Evolutionary conservation across 2,329 filamentous ascomycete species (phyloP), one percentile per base, ranked within the genome.

Genomic region (Lachnum nothofagi): DNA sequence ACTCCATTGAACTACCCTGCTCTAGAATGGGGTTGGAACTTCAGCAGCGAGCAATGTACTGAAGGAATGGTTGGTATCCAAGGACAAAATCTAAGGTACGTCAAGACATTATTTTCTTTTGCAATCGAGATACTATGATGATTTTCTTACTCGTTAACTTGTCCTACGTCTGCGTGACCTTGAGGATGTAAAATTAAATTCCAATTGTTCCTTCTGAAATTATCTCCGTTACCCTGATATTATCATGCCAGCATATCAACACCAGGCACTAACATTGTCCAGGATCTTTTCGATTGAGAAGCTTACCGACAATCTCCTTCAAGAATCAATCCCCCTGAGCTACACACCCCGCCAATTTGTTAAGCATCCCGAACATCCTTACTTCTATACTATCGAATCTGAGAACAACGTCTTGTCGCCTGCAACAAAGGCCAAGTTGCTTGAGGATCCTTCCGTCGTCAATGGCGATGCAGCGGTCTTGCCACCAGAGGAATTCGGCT

Each of bases 151-250:
- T 64, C 68, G 63, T 63, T 64, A 61, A 60, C 63, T 48, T 56
- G 53, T 57, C 52, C 56, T 64, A 65, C 58, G 68, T 63, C 61
- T 46, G 54, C 42, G 54, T 61, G 65, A 63, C 66, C 43, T 66
- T 70, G 68, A 68, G 67, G 67, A 69, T 63, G 81, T 78, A 82
- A 77, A 76, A 70, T 74, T 74, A 70, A 73, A 75, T 76, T 78
- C 83, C 88, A 95, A 94, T 95, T 95, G 90, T 95, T 95, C 89
- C 89, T 95, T 83, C 90, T 95, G 90, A 95, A 67, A 71, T 56
- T 68, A 69, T 59, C 53, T 53, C 35, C 41, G 64, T 45, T n/a
- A 27, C 34, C 37, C 48, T 53, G 54, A 48, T 51, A 43, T 53
- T 59, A 35, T 58, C 58, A 61, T 23, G 31, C 53, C 17, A 16